A percentile compares a stretch with the other conserved stretches of the same genome.
These are phyloP conservation scores for Phytophthora agathidicida DNA, from an alignment of 352 stramenopile genomes.

Conservation along the genomic window DNA sequence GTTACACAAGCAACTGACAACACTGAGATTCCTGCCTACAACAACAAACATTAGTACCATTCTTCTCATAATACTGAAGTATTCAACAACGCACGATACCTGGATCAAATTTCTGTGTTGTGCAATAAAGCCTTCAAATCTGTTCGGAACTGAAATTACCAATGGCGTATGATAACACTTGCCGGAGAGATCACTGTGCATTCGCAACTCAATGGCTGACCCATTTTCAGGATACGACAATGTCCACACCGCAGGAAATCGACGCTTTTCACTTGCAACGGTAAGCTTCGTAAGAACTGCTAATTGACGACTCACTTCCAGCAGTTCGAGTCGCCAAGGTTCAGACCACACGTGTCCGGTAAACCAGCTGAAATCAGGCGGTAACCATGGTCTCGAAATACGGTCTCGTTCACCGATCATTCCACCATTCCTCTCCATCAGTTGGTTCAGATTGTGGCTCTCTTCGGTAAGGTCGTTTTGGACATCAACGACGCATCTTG, in stretches of 20 bases:
- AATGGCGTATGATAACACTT: slow-evolving; percentile 3
- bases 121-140: background rate
- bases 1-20: background rate
- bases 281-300: background rate
- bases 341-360: background rate
- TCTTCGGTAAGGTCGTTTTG: background rate
- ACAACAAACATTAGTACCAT: background rate
- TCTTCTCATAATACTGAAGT: no score
- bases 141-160: background rate
- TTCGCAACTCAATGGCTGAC: background rate
- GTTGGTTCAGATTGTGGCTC: background rate
- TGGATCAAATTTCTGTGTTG: background rate
- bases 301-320: background rate
- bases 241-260: slow-evolving; percentile 5
- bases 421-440: no score
- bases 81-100: no score
- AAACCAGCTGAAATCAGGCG: slow-evolving; percentile 17
- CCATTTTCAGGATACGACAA: background rate
- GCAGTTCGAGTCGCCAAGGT: background rate
- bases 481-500: background rate
- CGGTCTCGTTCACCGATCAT: no score
- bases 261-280: background rate
- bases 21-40: background rate
- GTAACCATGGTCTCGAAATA: no score
- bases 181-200: slow-evolving; percentile 17